Percentiles rank a stretch among this genome's conserved stretches.
phyloP scores from a whole-genome alignment of 257 asterid species.

The Cordia subcordata region DNA sequence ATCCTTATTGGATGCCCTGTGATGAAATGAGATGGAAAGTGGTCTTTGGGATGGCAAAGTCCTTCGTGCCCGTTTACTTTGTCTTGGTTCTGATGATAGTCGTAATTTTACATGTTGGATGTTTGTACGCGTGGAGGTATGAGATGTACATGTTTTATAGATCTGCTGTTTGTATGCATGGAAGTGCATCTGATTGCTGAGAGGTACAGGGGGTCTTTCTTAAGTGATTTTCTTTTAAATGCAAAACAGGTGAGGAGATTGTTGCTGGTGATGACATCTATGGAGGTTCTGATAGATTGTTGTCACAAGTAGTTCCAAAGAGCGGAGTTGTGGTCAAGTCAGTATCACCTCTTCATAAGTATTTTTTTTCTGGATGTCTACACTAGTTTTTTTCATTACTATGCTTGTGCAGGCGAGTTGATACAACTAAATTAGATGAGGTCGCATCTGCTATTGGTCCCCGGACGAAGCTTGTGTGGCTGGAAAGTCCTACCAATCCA shows the following conservation, averaged over 20 bases:
- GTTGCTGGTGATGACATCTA: constrained; percentile 94
- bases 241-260: constrained; percentile 67
- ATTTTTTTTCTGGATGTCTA: background rate
- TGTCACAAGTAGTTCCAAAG: constrained; percentile 76
- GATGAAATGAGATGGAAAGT: background rate
- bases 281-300: constrained; percentile 94
- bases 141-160: background rate
- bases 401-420: constrained; percentile 60
- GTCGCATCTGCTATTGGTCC: constrained; percentile 69
- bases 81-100: no score
- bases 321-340: constrained; percentile 78
- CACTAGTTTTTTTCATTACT: constrained; percentile 11
- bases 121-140: background rate
- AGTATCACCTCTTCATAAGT: constrained; percentile 21
- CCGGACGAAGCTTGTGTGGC: constrained; percentile 86
- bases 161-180: no score
- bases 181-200: background rate
- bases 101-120: no score
- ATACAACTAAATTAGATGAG: constrained; percentile 68
- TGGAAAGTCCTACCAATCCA: constrained; percentile 98
- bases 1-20: no score
- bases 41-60: background rate
- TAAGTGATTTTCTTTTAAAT: constrained; percentile 3
- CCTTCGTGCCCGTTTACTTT: background rate
- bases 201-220: background rate